Evolutionary conservation across 345 rosid genomes (phyloP).

Genomic region (Salix caprea): DNA sequence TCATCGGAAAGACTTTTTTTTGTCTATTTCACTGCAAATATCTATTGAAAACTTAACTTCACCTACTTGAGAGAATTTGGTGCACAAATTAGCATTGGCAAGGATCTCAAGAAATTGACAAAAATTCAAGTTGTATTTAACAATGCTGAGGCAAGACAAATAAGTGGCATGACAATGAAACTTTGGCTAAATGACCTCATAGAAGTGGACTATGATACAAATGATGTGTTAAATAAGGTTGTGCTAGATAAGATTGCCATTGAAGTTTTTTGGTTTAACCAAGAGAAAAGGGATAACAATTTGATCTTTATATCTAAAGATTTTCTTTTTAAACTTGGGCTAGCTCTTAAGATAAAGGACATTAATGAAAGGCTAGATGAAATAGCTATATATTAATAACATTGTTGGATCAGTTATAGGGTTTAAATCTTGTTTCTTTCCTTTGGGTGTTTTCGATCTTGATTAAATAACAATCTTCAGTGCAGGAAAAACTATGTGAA

Average conservation of each 20-base stretch:
- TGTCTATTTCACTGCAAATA: too few relatives aligned
- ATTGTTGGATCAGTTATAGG: too few relatives aligned
- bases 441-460: too few relatives aligned
- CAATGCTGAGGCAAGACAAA: conserved; percentile 22
- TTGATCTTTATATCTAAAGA: neutral
- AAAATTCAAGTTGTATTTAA: conserved; percentile 18
- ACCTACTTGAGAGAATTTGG: conserved; percentile 8
- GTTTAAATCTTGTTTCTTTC: too few relatives aligned
- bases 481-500: too few relatives aligned
- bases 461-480: too few relatives aligned
- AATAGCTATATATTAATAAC: too few relatives aligned
- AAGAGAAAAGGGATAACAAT: neutral
- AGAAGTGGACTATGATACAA: conserved; percentile 15
- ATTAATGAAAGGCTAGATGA: conserved; percentile 3
- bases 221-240: conserved; percentile 23
- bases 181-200: conserved; percentile 21
- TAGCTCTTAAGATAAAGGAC: conserved; percentile 10
- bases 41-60: neutral
- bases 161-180: neutral
- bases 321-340: neutral
- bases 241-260: conserved; percentile 21
- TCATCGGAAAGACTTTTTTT: too few relatives aligned
- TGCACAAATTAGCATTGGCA: neutral
- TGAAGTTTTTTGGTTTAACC: conserved; percentile 9
- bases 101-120: conserved; percentile 8